These are phyloP conservation scores for Oryza coarctata DNA, from an alignment of 176 grass and related monocot genomes.

Conservation along the genomic window DNA sequence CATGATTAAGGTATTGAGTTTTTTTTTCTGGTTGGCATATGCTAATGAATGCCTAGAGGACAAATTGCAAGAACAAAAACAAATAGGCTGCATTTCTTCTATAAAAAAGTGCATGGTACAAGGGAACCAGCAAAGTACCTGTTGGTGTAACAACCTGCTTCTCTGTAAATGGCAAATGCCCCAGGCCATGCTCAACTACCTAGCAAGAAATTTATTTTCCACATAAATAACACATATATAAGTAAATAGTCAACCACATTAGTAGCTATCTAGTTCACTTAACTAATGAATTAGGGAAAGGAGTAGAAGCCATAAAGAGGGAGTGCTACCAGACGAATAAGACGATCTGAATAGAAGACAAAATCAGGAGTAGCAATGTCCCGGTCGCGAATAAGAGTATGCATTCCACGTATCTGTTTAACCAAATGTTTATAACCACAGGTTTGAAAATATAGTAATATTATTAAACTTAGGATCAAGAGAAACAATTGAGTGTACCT, in stretches of 20 bases:
- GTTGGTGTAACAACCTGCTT: constrained; percentile 87
- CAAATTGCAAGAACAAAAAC: not conserved
- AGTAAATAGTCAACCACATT: constrained; percentile 11
- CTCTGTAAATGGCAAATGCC: constrained; percentile 94
- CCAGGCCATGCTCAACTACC: constrained; percentile 91
- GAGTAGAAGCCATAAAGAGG: constrained; percentile 4
- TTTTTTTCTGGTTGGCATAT: constrained; percentile 4
- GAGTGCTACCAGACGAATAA: constrained; percentile 79
- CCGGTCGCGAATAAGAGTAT: constrained; percentile 88
- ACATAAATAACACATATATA: constrained; percentile 28
- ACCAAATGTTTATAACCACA: constrained; percentile 18
- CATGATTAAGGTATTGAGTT: not conserved
- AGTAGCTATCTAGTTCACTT: constrained; percentile 23
- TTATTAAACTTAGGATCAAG: constrained; percentile 19
- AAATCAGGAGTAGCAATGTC: constrained; percentile 82
- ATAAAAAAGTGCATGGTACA: not conserved
- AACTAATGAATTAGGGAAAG: not conserved
- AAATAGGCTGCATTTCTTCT: too few species aligned
- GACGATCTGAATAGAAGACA: constrained; percentile 91
- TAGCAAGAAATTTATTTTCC: constrained; percentile 38
- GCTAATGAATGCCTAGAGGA: not conserved
- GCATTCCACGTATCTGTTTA: constrained; percentile 88
- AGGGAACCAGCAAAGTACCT: constrained; percentile 38
- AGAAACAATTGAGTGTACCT: constrained; percentile 48
- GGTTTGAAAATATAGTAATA: constrained; percentile 1